Percentiles rank a stretch among this genome's conserved stretches.
Evolutionary conservation across 139 green algal genomes (phyloP).

Genomic region (Tetradesmus obliquus): DNA sequence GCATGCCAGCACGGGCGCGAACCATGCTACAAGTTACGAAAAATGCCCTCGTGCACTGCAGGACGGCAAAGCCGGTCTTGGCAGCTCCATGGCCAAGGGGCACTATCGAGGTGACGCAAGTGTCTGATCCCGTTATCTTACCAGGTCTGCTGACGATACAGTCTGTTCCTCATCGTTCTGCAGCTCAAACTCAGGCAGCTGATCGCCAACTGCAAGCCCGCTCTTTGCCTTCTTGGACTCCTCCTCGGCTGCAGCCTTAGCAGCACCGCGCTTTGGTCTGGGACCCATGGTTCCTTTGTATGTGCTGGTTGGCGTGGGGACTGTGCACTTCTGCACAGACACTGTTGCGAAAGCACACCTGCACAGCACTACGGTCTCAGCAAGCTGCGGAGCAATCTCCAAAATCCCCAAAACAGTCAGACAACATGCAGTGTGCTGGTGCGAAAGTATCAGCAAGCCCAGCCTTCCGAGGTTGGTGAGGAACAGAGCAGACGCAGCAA

Average conservation of each 20-base stretch:
- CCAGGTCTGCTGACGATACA: slow-evolving; percentile 17
- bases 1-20: neutral
- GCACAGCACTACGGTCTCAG: neutral
- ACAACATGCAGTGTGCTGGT: too few relatives aligned
- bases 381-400: neutral
- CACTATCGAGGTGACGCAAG: neutral
- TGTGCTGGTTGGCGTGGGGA: neutral
- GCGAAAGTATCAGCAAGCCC: neutral
- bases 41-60: neutral
- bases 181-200: slow-evolving; percentile 47
- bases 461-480: neutral
- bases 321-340: neutral
- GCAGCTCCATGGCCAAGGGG: neutral
- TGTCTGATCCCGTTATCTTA: neutral
- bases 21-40: neutral
- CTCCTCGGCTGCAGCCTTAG: slow-evolving; percentile 1
- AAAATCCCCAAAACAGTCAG: neutral
- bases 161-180: slow-evolving; percentile 41
- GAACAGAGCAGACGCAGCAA: slow-evolving; percentile 3
- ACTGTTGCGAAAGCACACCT: neutral
- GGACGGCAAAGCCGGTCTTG: neutral
- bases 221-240: slow-evolving; percentile 35
- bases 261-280: slow-evolving; percentile 20
- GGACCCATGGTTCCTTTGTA: slow-evolving; percentile 4
- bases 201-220: slow-evolving; percentile 42